Percentiles rank a stretch among this genome's conserved stretches.
phyloP scores from a whole-genome alignment of 805 yeast species.

The Naumovozyma dairenensis region DNA sequence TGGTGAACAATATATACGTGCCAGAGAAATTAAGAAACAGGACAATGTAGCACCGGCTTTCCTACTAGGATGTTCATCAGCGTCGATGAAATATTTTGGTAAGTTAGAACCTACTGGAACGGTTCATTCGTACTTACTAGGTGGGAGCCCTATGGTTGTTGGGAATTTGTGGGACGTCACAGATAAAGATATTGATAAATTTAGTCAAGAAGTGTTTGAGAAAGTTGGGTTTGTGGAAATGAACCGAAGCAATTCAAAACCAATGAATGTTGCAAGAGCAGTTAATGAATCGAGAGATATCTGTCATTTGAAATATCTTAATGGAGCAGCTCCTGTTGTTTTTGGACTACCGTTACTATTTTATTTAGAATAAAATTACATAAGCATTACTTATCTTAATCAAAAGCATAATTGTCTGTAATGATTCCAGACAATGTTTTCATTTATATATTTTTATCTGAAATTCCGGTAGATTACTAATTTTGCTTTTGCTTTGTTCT shows the following conservation, averaged over 20 bases:
- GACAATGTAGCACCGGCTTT: slow-evolving; percentile 46
- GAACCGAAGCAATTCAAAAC: slow-evolving; percentile 14
- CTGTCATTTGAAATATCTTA: slow-evolving; percentile 64
- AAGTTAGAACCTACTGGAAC: slow-evolving; percentile 67
- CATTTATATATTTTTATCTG: too few species aligned
- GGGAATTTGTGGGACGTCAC: slow-evolving; percentile 96
- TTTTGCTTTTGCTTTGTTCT: too few species aligned
- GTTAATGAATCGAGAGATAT: slow-evolving; percentile 50
- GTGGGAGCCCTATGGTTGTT: slow-evolving; percentile 74
- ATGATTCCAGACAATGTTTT: too few species aligned
- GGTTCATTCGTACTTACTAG: slow-evolving; percentile 60
- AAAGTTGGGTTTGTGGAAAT: slow-evolving; percentile 50
- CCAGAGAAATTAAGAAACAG: slow-evolving; percentile 41
- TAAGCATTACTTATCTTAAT: too few species aligned
- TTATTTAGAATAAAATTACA: too few species aligned
- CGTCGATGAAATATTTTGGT: slow-evolving; percentile 48
- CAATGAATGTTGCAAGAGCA: slow-evolving; percentile 41
- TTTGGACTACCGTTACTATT: slow-evolving; percentile 66
- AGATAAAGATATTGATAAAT: slow-evolving; percentile 85
- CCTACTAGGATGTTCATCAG: slow-evolving; percentile 88
- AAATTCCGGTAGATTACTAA: too few species aligned
- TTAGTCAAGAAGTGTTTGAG: slow-evolving; percentile 50
- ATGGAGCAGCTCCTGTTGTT: slow-evolving; percentile 88
- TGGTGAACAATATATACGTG: slow-evolving; percentile 72
- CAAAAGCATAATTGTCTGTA: too few species aligned